These are phyloP conservation scores for Fusarium denticulatum DNA, from an alignment of 2,329 filamentous ascomycete species.

Conservation along the genomic window DNA sequence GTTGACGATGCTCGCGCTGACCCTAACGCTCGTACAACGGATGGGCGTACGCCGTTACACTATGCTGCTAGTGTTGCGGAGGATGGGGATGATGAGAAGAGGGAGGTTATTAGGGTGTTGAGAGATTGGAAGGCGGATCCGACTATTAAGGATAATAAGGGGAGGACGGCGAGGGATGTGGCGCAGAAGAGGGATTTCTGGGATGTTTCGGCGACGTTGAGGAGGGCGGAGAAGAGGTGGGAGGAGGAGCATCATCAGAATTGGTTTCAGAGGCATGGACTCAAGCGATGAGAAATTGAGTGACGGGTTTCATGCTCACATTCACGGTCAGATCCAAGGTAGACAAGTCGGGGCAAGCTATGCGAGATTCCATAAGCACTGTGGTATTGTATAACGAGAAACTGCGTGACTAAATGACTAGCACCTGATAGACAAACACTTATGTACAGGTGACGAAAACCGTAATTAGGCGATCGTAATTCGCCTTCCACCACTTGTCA, in stretches of 20 bases:
- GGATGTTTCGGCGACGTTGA: slow-evolving; percentile 47
- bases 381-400: background rate
- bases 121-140: slow-evolving; percentile 46
- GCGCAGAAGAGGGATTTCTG: slow-evolving; percentile 47
- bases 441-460: background rate
- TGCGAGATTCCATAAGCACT: background rate
- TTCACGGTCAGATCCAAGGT: background rate
- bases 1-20: slow-evolving; percentile 45
- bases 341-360: background rate
- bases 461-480: fast-evolving
- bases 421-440: background rate
- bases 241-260: slow-evolving; percentile 45
- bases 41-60: slow-evolving; percentile 48
- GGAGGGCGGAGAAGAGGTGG: slow-evolving; percentile 49
- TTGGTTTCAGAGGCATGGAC: slow-evolving; percentile 44
- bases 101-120: slow-evolving; percentile 45
- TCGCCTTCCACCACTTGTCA: fast-evolving
- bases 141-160: slow-evolving; percentile 40
- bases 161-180: slow-evolving; percentile 45
- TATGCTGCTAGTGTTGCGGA: slow-evolving; percentile 46
- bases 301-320: background rate
- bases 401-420: background rate
- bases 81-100: slow-evolving; percentile 45
- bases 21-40: slow-evolving; percentile 41
- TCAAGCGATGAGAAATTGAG: slow-evolving; percentile 8